Conservation (phyloP, 129 eudicot genomes). For the Arctium minus region DNA sequence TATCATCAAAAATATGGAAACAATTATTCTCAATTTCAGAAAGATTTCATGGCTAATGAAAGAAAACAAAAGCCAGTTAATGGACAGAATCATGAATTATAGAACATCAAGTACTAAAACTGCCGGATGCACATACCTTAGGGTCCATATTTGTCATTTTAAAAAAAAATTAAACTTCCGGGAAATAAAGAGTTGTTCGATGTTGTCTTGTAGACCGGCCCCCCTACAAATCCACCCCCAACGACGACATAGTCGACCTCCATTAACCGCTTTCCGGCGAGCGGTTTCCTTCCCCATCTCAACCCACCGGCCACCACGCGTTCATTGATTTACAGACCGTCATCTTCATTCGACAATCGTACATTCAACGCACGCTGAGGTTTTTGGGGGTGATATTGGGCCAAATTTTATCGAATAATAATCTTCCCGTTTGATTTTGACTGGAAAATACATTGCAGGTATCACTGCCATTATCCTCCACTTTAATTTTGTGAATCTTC, state of each 20-base stretch:
- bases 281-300: background rate
- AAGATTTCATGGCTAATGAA: background rate
- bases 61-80: background rate
- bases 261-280: constrained; percentile 23
- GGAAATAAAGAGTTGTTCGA: background rate
- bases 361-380: background rate
- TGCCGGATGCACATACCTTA: background rate
- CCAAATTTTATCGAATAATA: background rate
- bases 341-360: background rate
- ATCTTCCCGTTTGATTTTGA: background rate
- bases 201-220: constrained; percentile 14
- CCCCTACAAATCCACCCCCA: background rate
- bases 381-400: background rate
- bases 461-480: background rate
- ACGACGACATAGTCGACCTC: constrained; percentile 1
- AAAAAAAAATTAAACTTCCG: background rate
- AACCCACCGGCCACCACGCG: background rate
- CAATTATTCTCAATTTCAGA: too few relatives aligned
- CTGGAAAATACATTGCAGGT: constrained; percentile 7
- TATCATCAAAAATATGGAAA: background rate
- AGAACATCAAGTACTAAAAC: background rate
- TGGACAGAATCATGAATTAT: background rate
- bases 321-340: background rate
- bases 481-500: background rate
- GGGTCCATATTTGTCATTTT: background rate